These are phyloP conservation scores for Penicillium arizonense DNA, from an alignment of 495 filamentous ascomycete genomes.

Conservation along the genomic window DNA sequence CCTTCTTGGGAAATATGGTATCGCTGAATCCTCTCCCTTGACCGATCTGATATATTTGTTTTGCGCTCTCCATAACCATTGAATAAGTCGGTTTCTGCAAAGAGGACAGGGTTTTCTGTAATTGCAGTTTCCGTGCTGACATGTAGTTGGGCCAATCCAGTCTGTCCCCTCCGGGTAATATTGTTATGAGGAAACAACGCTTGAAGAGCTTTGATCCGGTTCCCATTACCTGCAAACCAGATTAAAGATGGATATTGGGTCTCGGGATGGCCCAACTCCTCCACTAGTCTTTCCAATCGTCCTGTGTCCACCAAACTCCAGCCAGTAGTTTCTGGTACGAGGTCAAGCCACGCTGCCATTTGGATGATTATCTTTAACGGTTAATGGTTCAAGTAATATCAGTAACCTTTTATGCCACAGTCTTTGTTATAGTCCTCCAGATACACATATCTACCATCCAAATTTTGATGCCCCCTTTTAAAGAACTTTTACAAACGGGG, in stretches of 20 bases:
- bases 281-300: not conserved
- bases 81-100: conserved; percentile 9
- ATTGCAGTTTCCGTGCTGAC: conserved; percentile 8
- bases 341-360: conserved; percentile 5
- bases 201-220: conserved; percentile 11
- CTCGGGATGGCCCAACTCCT: conserved; percentile 4
- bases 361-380: too few relatives aligned
- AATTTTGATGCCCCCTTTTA: too few relatives aligned
- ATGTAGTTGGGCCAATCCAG: conserved; percentile 6
- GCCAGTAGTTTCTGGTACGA: not conserved
- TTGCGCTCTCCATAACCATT: not conserved
- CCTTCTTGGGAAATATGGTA: not conserved
- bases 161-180: conserved; percentile 11
- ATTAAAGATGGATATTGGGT: conserved; percentile 10
- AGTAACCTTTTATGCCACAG: too few relatives aligned
- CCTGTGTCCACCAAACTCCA: conserved; percentile 6
- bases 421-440: too few relatives aligned
- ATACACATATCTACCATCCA: too few relatives aligned
- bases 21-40: conserved; percentile 2
- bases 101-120: conserved; percentile 7
- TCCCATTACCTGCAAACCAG: conserved; percentile 9
- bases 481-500: too few relatives aligned
- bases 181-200: conserved; percentile 16
- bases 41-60: not conserved
- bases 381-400: too few relatives aligned